Base-by-base conservation (phyloP, 805 yeast genomes). In the Hermanozyma aechmeae region DNA sequence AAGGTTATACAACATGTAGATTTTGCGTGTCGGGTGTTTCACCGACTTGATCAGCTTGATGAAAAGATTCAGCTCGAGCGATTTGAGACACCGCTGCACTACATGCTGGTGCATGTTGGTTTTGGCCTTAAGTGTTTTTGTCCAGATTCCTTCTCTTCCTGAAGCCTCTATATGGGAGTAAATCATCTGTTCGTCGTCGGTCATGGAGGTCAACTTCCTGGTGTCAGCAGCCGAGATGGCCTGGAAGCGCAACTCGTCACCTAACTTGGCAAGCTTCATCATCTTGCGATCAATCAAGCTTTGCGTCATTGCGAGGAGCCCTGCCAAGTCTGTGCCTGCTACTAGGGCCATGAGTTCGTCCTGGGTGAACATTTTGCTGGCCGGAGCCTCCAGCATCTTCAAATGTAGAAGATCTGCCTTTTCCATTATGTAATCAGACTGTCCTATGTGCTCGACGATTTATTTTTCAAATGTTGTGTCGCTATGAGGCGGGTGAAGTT, bases 81-180 rank as follows among this genome's bases (percentile, higher is more conserved):
- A 61, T 48, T 87, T 87, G 47, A 87, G 61, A 47, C 94, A 82
- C 48, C 93, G 69, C 26, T 71, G 65, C 8, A 87, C 95, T n/a
- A 87, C 79, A 50, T 84, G 93, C 46, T 85, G 95, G 51, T 87
- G 96, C 36, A 87, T 58, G 45, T 86, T 86, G 10, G 96, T 82
- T 47, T 79, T 77, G 8, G 87, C 84, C 49, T 83, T 83, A 42
- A 87, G 73, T 6, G 95, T 83, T 56, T 84, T 85, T 9, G 95
- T 81, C 96, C 96, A 87, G 30, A 87, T 85, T 25, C 96, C 96
- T 56, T 87, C 96, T 53, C 97, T 67, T 4, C 92, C 95, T 6
- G 93, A 72, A 0, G 94, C 93, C 46, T 84, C 95, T 39, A 89
- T 89, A 46, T 86, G 79, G 1, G 92, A 78, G 50, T 89, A 89